Evolutionary conservation across 2,329 filamentous ascomycete genomes (phyloP).

Genomic region (Sporothrix curviconia): DNA sequence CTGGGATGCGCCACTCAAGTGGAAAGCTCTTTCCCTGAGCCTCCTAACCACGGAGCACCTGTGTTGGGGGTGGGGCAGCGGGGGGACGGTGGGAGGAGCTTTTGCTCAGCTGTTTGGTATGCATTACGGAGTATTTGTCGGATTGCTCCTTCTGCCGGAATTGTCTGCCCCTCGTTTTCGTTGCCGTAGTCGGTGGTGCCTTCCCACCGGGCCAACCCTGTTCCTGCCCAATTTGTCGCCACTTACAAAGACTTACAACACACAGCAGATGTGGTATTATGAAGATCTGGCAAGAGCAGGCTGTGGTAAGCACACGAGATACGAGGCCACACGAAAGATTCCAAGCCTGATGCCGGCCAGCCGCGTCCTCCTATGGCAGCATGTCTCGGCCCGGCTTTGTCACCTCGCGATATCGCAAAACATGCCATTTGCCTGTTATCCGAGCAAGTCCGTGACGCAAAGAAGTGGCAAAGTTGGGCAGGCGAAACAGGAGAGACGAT

Average conservation of each 20-base stretch:
- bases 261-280: not conserved
- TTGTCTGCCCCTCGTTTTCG: conserved; percentile 4
- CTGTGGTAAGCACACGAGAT: not conserved
- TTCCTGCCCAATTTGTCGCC: not conserved
- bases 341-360: too few species aligned
- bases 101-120: not conserved
- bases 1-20: not conserved
- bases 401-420: too few species aligned
- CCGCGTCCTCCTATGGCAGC: not conserved
- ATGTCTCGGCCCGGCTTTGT: too few species aligned
- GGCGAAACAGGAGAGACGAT: too few species aligned
- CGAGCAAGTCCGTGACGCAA: too few species aligned
- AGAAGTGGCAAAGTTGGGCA: too few species aligned
- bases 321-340: too few species aligned
- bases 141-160: not conserved
- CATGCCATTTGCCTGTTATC: too few species aligned
- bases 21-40: not conserved
- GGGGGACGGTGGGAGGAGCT: not conserved
- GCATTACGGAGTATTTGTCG: not conserved
- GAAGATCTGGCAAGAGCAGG: not conserved
- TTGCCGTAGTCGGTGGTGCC: not conserved
- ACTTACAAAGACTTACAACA: not conserved
- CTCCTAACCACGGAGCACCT: not conserved
- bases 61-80: conserved; percentile 14
- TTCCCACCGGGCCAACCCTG: not conserved